phyloP scores from a whole-genome alignment of 2,329 filamentous ascomycete genomes.

The Metarhizium anisopliae region DNA sequence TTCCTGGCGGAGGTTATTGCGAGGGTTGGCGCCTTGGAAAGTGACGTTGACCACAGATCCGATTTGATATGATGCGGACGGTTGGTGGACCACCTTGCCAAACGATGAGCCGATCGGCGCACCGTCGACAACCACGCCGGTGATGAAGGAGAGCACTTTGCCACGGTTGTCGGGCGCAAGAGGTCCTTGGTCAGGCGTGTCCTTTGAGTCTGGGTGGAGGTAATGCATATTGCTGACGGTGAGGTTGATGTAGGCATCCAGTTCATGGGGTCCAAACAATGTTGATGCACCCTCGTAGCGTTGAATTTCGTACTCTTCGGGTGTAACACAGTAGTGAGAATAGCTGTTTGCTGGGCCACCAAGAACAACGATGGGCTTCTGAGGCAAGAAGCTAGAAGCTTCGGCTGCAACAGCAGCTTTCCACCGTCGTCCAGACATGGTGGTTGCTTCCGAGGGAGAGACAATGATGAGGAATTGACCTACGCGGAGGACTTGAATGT shows the following conservation, averaged over 20 bases:
- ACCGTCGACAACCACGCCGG: conserved; percentile 66
- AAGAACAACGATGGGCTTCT: conserved; percentile 66
- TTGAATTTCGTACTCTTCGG: conserved; percentile 75
- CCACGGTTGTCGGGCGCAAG: conserved; percentile 71
- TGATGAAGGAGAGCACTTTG: conserved; percentile 70
- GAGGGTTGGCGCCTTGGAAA: conserved; percentile 82
- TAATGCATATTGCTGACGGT: conserved; percentile 53
- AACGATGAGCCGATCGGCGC: conserved; percentile 58
- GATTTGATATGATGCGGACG: conserved; percentile 42
- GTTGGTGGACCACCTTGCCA: conserved; percentile 54
- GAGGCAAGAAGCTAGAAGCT: conserved; percentile 38
- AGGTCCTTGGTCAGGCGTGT: conserved; percentile 42
- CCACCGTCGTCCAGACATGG: conserved; percentile 88
- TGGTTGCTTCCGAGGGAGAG: conserved; percentile 79
- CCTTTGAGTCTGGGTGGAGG: conserved; percentile 26
- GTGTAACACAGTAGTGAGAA: conserved; percentile 70
- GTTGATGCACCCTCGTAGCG: conserved; percentile 95
- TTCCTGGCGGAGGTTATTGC: conserved; percentile 76
- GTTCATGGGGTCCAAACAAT: conserved; percentile 72
- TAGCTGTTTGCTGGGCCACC: conserved; percentile 89
- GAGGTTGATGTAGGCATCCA: conserved; percentile 81
- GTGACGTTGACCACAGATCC: conserved; percentile 56
- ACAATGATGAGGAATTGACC: conserved; percentile 80
- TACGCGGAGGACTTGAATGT: conserved; percentile 76
- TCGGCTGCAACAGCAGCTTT: conserved; percentile 54